Evolutionary conservation across 441 rosid genomes (phyloP), one percentile per base, ranked within the genome.

Genomic region (Macaranga tanarius): DNA sequence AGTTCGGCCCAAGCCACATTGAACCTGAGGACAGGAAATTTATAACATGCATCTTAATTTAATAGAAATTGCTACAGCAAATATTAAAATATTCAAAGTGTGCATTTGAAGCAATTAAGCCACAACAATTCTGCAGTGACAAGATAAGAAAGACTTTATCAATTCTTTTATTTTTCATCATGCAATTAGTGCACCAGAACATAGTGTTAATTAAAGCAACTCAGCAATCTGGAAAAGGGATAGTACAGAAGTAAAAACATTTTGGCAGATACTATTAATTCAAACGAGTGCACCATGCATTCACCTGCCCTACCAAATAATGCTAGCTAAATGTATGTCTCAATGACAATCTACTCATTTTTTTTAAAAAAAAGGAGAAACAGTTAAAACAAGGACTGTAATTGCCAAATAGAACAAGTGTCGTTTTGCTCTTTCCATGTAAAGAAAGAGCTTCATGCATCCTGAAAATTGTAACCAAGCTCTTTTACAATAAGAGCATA

Each of bases 1-100:
- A 1, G 89, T 87, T 69, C 97, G 79, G 52, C 97, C 98, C 76
- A 91, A 82, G 11, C 98, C 98, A 42, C 97, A 93, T 73, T 88
- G 98, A 71, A 93, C 87, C 98, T 92, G 80, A 28, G n/a, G 61
- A 31, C 5, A 31, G 38, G 5, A 31, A 40, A 22, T 19, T 20
- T 55, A 40, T 59, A 25, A 59, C 7, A 40, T 23, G 19, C 52
- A 54, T 20, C 48, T 60, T 34, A 45, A 13, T 45, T 47, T 45
- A 60, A 70, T 31, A 16, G 42, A 12, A 28, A 19, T 15, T 22
- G 0, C 0, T 2, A 16, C 3, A 70, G 28, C 15, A 55, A n/a
- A 13, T 38, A 61, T 22, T 11, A 16, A 9, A 19, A 2, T 19
- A 69, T 55, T 5, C 0, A 6, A 50, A 15, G 51, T 12, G 59